phyloP scores from a whole-genome alignment of 495 filamentous ascomycete species.

The Niebla homalea region DNA sequence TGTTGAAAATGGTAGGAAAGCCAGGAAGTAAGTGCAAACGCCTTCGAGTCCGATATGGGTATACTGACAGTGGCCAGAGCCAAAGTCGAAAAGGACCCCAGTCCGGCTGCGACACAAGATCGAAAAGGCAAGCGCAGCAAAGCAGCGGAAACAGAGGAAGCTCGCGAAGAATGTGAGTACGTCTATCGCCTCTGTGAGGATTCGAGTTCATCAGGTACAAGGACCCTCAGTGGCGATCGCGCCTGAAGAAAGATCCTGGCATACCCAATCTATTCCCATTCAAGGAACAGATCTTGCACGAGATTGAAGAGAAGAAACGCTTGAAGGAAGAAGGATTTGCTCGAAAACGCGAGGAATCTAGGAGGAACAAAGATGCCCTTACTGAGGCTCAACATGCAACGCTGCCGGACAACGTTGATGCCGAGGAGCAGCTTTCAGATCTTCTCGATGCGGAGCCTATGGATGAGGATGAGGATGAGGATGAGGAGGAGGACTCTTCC shows the following conservation, averaged over 20 bases:
- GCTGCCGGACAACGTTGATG: slow-evolving; percentile 25
- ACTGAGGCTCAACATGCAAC: slow-evolving; percentile 24
- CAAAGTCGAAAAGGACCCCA: slow-evolving; percentile 82
- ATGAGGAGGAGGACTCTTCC: slow-evolving; percentile 44
- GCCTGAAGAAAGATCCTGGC: slow-evolving; percentile 90
- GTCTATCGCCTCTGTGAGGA: background rate
- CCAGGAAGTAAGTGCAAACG: slow-evolving; percentile 32
- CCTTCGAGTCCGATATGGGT: background rate
- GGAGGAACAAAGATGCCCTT: slow-evolving; percentile 39
- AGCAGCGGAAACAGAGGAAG: slow-evolving; percentile 81
- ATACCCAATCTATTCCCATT: slow-evolving; percentile 96
- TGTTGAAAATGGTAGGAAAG: slow-evolving; percentile 31
- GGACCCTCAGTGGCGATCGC: slow-evolving; percentile 90
- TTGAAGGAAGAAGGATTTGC: slow-evolving; percentile 67
- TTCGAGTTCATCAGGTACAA: slow-evolving; percentile 16
- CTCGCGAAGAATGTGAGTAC: slow-evolving; percentile 58
- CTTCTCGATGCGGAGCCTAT: slow-evolving; percentile 33
- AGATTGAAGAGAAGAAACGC: slow-evolving; percentile 80
- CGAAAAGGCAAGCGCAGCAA: slow-evolving; percentile 80
- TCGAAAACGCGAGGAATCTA: slow-evolving; percentile 57
- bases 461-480: slow-evolving; percentile 42
- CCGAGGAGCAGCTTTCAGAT: slow-evolving; percentile 30
- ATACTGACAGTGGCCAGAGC: slow-evolving; percentile 41
- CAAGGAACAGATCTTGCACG: slow-evolving; percentile 85
- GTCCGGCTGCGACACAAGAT: slow-evolving; percentile 90